Conservation (phyloP, 495 filamentous ascomycete genomes). For the Xeromyces bisporus region DNA sequence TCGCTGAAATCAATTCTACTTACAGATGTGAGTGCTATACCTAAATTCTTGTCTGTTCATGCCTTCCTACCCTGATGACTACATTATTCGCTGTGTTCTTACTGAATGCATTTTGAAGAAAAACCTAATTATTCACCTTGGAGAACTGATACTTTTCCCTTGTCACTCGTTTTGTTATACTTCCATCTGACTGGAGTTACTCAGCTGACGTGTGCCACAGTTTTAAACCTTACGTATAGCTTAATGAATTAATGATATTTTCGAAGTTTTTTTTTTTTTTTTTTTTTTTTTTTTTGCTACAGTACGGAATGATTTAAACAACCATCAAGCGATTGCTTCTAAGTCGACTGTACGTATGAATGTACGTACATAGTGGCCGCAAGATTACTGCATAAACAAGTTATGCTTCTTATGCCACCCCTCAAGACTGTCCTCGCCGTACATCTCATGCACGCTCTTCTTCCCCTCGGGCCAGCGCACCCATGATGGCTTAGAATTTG, state of each 20-base stretch:
- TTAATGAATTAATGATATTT: too few species aligned
- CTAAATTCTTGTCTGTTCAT: conserved; percentile 1
- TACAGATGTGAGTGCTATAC: conserved; percentile 18
- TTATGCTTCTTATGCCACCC: conserved; percentile 36
- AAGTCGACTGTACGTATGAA: too few species aligned
- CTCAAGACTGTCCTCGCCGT: conserved; percentile 29
- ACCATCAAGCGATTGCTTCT: too few species aligned
- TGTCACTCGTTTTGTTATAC: too few species aligned
- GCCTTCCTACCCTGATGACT: conserved; percentile 41
- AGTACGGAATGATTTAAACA: too few species aligned
- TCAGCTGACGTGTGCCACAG: too few species aligned
- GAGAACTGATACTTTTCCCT: conserved; percentile 60
- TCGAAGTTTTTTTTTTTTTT: too few species aligned
- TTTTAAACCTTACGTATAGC: too few species aligned
- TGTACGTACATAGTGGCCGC: too few species aligned
- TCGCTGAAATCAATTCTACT: too few species aligned
- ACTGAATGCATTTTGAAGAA: conserved; percentile 58
- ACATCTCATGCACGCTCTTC: conserved; percentile 28
- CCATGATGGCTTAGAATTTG: conserved; percentile 31
- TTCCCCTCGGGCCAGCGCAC: conserved; percentile 35
- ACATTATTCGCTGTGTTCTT: conserved; percentile 68
- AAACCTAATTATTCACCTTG: conserved; percentile 72
- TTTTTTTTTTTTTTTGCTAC: too few species aligned
- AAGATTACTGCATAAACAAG: conserved; percentile 9
- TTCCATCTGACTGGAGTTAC: too few species aligned